phyloP scores from a whole-genome alignment of 2,329 filamentous ascomycete species.

The Aspergillus clavatus region DNA sequence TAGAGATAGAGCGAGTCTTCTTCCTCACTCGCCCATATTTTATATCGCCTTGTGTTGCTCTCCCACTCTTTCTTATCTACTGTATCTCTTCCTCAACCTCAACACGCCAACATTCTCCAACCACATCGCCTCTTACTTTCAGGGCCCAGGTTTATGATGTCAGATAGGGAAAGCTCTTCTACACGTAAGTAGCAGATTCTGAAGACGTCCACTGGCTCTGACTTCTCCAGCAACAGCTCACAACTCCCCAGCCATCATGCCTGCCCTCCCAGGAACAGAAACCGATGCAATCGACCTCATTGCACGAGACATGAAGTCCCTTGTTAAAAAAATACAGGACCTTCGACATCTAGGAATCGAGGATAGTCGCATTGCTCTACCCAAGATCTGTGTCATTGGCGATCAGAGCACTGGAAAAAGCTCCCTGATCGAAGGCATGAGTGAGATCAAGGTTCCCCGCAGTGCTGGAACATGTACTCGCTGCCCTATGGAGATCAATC shows the following conservation, averaged over 20 bases:
- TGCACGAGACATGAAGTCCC: constrained; percentile 30
- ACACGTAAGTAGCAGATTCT: neutral
- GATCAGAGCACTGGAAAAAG: constrained; percentile 84
- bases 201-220: neutral
- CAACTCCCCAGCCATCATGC: constrained; percentile 3
- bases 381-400: constrained; percentile 76
- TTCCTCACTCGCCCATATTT: too few species aligned
- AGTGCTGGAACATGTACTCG: constrained; percentile 70
- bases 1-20: too few species aligned
- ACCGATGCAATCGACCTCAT: constrained; percentile 26
- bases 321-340: constrained; percentile 46
- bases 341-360: constrained; percentile 70
- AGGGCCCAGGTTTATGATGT: neutral
- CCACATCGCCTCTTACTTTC: neutral
- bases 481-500: constrained; percentile 74
- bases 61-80: neutral
- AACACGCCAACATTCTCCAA: neutral
- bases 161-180: neutral
- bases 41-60: too few species aligned
- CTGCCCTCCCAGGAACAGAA: neutral
- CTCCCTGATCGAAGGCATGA: constrained; percentile 58
- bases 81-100: neutral
- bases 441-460: constrained; percentile 65
- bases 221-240: neutral
- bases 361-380: constrained; percentile 61